Evolutionary conservation across 2,329 filamentous ascomycete species (phyloP), one percentile per base, ranked within the genome.

Genomic region (Chaetomiaceae sp.): DNA sequence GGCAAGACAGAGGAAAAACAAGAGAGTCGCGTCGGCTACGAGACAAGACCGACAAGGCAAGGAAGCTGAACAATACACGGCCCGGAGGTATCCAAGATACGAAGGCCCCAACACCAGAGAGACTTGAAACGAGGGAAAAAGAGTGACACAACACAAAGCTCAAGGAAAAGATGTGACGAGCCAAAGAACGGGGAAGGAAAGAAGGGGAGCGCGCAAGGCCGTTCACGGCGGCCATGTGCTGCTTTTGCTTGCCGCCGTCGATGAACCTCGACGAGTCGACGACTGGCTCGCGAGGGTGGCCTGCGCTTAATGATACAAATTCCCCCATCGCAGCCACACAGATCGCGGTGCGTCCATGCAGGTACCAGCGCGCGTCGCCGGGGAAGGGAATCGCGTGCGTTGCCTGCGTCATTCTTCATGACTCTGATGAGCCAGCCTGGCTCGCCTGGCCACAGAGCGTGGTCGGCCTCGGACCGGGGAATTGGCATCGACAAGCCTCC

Each of bases 41-140:
- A n/a, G n/a, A 48, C 48, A 40, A 31, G n/a, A 48, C 20, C 33
- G 19, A 33, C 34, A 45, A 31, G 47, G 36, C 31, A 25, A 50
- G 29, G n/a, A 44, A 31, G 27, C 27, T 12, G 5, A 51, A 54
- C 33, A 43, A 50, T 37, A 12, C 27, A 12, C 9, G 23, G 44
- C 54, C 47, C 22, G 45, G 40, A 46, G 17, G 47, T 47, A 40
- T 36, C 25, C 33, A 48, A 45, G 19, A 52, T 46, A n/a, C n/a
- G n/a, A 48, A 39, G 17, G 38, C 25, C 9, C 11, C 33, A 34
- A 48, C 27, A 19, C 46, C 25, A 29, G 58, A 57, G 53, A 63
- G 57, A 62, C 58, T 44, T 51, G 55, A 59, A 63, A 61, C 57
- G 61, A 59, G 61, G 54, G 50, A 61, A 51, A 54, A 39, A 55